Base-by-base conservation (phyloP, 2,329 filamentous ascomycete genomes). In the Aspergillus tanneri region DNA sequence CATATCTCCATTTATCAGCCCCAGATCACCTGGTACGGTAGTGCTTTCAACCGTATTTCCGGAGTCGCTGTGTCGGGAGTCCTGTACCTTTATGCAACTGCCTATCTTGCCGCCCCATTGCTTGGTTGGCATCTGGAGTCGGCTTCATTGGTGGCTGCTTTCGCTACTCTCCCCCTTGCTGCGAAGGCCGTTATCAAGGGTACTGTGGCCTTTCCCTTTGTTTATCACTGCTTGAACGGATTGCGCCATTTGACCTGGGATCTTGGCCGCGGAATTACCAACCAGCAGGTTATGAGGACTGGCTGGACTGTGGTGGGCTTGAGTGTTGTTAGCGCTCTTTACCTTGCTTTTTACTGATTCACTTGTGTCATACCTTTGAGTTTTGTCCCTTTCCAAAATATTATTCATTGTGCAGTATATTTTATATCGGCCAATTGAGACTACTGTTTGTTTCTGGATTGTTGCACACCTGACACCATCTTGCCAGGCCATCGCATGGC, bases 1-100 rank as follows among this genome's bases (percentile, higher is more conserved):
- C 90, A 96, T 69, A 82, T 96, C 55, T 70, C 75, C 65, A 91
- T 95, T 81, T 96, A 96, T 84, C 81, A 83, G 70, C 82, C 86
- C 51, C 84, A 89, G 72, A 87, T 96, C 74, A 93, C 89, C 61
- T 96, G 85, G 86, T 85, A 88, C 71, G 79, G 80, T 59, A 85
- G 84, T 60, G 83, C 77, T 49, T 79, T 88, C 73, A 88, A 90
- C 77, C 90, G 91, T 64, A 83, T 96, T 75, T 92, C 89, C n/a
- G 91, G 89, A 63, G 74, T 79, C 65, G 71, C 79, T 51, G 79
- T 95, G 58, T 85, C 84, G 51, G 88, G 86, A 56, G 73, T 77
- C 41, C 79, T 95, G 55, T 96, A 96, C 80, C 71, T 83, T 68
- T 96, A 89, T 77, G 84, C 87, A 55, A 72, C 84, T 57, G 82